These are phyloP conservation scores for Phytophthora pinifolia DNA, from an alignment of 352 stramenopile genomes.

Conservation along the genomic window DNA sequence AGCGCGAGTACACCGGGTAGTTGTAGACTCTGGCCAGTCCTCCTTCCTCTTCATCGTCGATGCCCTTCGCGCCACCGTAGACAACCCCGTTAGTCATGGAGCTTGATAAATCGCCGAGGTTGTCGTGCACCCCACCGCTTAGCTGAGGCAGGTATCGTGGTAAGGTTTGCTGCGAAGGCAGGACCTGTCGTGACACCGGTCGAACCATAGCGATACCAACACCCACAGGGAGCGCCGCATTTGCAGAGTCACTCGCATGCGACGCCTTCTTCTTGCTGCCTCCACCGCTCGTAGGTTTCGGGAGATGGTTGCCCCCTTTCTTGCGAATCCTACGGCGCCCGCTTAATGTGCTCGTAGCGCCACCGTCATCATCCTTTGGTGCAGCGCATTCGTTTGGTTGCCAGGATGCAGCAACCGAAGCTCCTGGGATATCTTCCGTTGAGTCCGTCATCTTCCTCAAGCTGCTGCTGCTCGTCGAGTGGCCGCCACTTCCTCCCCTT, in stretches of 20 bases:
- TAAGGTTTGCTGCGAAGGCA: constrained; percentile 36
- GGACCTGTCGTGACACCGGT: constrained; percentile 44
- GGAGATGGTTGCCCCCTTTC: constrained; percentile 41
- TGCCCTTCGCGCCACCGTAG: constrained; percentile 17
- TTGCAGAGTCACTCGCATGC: constrained; percentile 13
- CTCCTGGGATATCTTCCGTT: constrained; percentile 25
- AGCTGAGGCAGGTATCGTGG: constrained; percentile 52
- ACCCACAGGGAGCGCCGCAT: constrained; percentile 19
- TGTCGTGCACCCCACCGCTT: constrained; percentile 26
- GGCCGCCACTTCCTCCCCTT: constrained; percentile 18
- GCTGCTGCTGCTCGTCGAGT: constrained; percentile 41
- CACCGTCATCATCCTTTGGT: constrained; percentile 46
- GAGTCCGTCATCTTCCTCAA: constrained; percentile 37
- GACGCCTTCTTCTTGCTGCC: constrained; percentile 40
- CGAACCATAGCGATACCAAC: constrained; percentile 39
- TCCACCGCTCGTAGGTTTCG: constrained; percentile 34
- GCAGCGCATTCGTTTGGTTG: constrained; percentile 28
- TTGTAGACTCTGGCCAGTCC: constrained; percentile 49
- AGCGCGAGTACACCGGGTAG: constrained; percentile 50
- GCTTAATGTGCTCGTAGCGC: constrained; percentile 20
- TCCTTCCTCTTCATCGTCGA: constrained; percentile 18
- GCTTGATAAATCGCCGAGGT: constrained; percentile 20
- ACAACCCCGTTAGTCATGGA: constrained; percentile 3
- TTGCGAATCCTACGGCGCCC: constrained; percentile 42
- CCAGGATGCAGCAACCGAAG: constrained; percentile 16